These are phyloP conservation scores for Secale cereale DNA, from an alignment of 176 grass and related monocot species.

Conservation along the genomic window DNA sequence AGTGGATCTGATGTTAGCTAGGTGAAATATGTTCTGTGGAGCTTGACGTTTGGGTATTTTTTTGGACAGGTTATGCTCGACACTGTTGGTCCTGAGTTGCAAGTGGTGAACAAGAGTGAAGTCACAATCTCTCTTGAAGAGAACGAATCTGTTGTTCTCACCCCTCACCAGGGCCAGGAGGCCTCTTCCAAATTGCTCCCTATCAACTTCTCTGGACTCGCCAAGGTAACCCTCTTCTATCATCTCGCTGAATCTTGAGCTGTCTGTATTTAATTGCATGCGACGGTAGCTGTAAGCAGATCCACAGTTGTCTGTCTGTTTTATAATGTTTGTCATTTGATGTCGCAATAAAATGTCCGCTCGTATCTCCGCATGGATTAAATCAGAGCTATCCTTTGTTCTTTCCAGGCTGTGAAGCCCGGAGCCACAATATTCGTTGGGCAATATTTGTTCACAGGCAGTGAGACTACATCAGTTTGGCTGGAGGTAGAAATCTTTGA, in stretches of 20 bases:
- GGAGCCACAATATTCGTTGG: slow-evolving; percentile 96
- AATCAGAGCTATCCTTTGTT: neutral
- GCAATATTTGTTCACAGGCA: slow-evolving; percentile 98
- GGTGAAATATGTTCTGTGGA: neutral
- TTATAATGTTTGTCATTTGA: neutral
- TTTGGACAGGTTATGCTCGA: slow-evolving; percentile 81
- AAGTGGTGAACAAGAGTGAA: slow-evolving; percentile 87
- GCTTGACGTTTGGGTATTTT: neutral
- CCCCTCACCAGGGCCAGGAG: slow-evolving; percentile 64
- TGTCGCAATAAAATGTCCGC: neutral
- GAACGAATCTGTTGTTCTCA: slow-evolving; percentile 70
- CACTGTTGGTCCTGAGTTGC: slow-evolving; percentile 89
- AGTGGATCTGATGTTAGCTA: neutral
- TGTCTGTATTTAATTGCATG: slow-evolving; percentile 25
- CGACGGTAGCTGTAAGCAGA: neutral
- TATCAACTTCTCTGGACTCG: slow-evolving; percentile 84
- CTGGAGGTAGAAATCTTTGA: slow-evolving; percentile 56
- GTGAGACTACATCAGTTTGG: slow-evolving; percentile 99
- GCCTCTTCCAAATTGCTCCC: slow-evolving; percentile 77
- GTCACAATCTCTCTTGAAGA: slow-evolving; percentile 80
- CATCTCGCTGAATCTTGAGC: neutral
- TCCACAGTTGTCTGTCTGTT: neutral
- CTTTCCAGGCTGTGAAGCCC: slow-evolving; percentile 70
- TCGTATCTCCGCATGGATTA: neutral
- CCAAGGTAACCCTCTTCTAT: slow-evolving; percentile 39